Base-by-base conservation (phyloP, 352 stramenopile genomes). In the Globisporangium cystogenes region DNA sequence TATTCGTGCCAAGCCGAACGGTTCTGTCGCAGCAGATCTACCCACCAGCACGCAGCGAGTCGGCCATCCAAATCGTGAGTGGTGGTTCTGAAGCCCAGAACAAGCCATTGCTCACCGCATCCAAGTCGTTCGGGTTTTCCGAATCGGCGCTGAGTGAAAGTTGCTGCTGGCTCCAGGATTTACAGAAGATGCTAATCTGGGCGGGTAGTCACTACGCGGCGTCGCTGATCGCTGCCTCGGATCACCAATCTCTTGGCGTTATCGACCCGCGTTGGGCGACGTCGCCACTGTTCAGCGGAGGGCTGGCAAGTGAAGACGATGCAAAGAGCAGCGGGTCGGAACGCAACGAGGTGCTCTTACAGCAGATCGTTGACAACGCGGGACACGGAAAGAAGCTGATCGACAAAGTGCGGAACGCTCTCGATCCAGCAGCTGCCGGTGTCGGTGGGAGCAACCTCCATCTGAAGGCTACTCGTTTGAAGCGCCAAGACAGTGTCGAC, bases 401-500 rank as follows among this genome's bases (percentile, higher is more conserved):
- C 0, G 85, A 95, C 21, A 90, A 83, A 58, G 75, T 95, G 7
- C 82, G 84, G 24, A 66, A 76, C 44, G 81, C 76, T 27, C 18
- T 93, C 1, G 81, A 95, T 52, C 75, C 76, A 23, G 59, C 76
- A 20, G 64, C 65, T 27, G 64, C 69, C 11, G 59, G 44, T 18
- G 55, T 57, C 36, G 53, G 70, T 10, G 57, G 61, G n/a, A 52
- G 47, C 24, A 92, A 93, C 46, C 74, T 72, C 24, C 79, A 91
- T 40, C 55, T 93, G 12, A 67, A 81, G 42, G 70, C 69, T 16
- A 77, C 72, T 16, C 72, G 69, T 7, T 51, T 95, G 21, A 92
- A 87, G 50, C 67, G 85, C 12, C 77, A 93, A 59, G 82, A 95
- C 43, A 95, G 85, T 52, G 74, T 95, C 3, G 85, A 95, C 51